These are phyloP conservation scores for Podaxis sp. DNA, from an alignment of 768 basidiomycete genomes.

Conservation along the genomic window DNA sequence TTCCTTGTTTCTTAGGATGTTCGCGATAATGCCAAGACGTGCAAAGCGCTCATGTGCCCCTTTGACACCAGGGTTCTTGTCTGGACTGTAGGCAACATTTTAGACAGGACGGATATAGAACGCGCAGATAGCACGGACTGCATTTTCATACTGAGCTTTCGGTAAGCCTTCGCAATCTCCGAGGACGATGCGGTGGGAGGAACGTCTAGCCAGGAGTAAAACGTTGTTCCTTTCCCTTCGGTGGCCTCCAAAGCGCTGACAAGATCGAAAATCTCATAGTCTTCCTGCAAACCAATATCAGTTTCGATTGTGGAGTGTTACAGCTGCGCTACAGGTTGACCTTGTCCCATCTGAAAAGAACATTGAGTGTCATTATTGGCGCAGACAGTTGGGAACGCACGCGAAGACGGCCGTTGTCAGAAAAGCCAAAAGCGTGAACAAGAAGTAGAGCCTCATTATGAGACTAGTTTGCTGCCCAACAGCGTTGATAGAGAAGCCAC, in stretches of 20 bases:
- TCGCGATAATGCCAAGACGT: conserved; percentile 81
- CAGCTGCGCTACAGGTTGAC: conserved; percentile 30
- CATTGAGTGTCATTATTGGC: conserved; percentile 11
- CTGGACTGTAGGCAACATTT: conserved; percentile 56
- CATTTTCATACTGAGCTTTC: conserved; percentile 84
- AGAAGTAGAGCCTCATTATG: conserved; percentile 48
- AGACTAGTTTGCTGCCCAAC: neutral
- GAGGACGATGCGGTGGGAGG: conserved; percentile 65
- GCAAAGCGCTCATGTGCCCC: conserved; percentile 87
- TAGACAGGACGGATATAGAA: neutral
- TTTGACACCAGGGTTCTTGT: conserved; percentile 89
- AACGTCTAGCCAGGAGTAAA: conserved; percentile 93
- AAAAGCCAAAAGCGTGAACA: conserved; percentile 48
- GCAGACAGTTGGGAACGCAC: conserved; percentile 39
- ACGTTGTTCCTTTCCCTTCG: conserved; percentile 93
- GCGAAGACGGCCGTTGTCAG: conserved; percentile 54
- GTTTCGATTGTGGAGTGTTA: conserved; percentile 2
- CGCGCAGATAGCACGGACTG: conserved; percentile 58
- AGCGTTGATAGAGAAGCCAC: neutral
- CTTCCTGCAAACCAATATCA: conserved; percentile 52
- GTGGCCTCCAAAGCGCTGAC: conserved; percentile 76
- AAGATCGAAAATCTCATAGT: conserved; percentile 95
- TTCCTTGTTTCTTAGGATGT: conserved; percentile 76
- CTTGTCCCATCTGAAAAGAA: conserved; percentile 65
- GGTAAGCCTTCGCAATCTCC: conserved; percentile 88